Evolutionary conservation across 495 filamentous ascomycete genomes (phyloP).

Genomic region (Podospora tetraspora): DNA sequence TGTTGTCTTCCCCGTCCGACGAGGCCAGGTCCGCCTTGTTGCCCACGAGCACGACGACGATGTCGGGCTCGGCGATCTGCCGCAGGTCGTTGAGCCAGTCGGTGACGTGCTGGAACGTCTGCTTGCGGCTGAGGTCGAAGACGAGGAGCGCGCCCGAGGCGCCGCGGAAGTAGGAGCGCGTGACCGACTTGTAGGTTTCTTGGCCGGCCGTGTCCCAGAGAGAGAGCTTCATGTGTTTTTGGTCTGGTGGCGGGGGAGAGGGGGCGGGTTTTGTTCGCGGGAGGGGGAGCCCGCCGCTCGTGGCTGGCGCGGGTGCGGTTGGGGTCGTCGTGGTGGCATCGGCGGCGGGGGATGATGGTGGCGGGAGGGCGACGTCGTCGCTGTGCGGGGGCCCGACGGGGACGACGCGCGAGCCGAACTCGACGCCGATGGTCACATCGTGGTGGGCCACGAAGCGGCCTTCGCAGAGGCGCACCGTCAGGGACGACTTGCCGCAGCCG

Average conservation of each 20-base stretch:
- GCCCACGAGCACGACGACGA: conserved; percentile 88
- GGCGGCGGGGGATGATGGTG: neutral
- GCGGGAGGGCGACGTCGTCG: conserved; percentile 26
- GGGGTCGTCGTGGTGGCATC: neutral
- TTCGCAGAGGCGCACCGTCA: conserved; percentile 95
- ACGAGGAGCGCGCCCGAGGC: conserved; percentile 88
- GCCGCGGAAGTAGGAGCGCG: conserved; percentile 90
- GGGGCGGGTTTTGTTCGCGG: conserved; percentile 19
- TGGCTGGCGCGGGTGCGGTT: conserved; percentile 3
- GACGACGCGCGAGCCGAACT: conserved; percentile 92
- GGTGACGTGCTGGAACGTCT: conserved; percentile 79
- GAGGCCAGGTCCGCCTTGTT: conserved; percentile 84
- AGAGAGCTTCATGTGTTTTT: conserved; percentile 70
- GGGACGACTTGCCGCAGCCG: conserved; percentile 81
- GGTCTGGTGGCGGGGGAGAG: conserved; percentile 13
- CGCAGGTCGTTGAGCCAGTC: conserved; percentile 91
- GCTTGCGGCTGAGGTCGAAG: conserved; percentile 82
- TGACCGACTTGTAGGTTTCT: conserved; percentile 94
- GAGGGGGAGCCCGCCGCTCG: conserved; percentile 37
- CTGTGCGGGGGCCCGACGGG: conserved; percentile 77
- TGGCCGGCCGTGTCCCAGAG: conserved; percentile 98
- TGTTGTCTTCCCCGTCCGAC: conserved; percentile 42
- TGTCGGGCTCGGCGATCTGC: conserved; percentile 87
- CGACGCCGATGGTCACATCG: conserved; percentile 96
- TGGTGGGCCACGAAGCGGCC: conserved; percentile 88